A percentile compares a stretch with the other conserved stretches of the same genome.
Evolutionary conservation across 2,329 filamentous ascomycete species (phyloP).

Genomic region (Fusarium papillatum): DNA sequence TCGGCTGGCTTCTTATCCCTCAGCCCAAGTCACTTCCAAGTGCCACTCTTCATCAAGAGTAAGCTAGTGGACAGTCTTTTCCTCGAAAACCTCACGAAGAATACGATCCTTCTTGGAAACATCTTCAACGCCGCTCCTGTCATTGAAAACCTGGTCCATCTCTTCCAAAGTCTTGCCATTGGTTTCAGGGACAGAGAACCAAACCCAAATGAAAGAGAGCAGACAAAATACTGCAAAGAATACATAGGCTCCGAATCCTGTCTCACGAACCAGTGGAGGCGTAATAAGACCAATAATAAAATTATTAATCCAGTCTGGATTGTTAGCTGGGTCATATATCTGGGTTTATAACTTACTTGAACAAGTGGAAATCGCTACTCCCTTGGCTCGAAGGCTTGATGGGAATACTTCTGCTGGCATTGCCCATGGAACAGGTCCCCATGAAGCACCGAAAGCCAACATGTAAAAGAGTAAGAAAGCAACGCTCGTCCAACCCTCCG

Average conservation of each 20-base stretch:
- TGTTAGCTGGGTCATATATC: neutral
- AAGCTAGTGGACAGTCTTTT: neutral
- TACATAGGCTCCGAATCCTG: slow-evolving; percentile 64
- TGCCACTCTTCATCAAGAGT: neutral
- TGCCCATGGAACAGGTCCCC: slow-evolving; percentile 14
- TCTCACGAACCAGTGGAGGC: slow-evolving; percentile 63
- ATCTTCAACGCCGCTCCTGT: slow-evolving; percentile 8
- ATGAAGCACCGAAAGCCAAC: neutral
- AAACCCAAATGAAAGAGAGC: slow-evolving; percentile 64
- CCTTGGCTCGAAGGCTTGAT: slow-evolving; percentile 8
- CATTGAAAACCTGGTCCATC: slow-evolving; percentile 38
- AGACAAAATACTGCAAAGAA: slow-evolving; percentile 72
- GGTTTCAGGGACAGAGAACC: slow-evolving; percentile 68
- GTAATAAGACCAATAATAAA: slow-evolving; percentile 13
- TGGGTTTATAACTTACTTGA: neutral
- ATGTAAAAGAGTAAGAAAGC: slow-evolving; percentile 2
- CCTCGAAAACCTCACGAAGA: neutral
- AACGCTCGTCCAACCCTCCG: neutral
- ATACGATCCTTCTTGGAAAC: slow-evolving; percentile 41
- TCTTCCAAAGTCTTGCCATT: slow-evolving; percentile 66
- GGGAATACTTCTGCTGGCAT: slow-evolving; percentile 15
- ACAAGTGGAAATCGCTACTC: neutral
- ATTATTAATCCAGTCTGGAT: slow-evolving; percentile 6
- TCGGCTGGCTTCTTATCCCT: neutral
- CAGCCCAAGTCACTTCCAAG: neutral